phyloP scores from a whole-genome alignment of 257 asterid genomes.

The Linderniella brevidens region DNA sequence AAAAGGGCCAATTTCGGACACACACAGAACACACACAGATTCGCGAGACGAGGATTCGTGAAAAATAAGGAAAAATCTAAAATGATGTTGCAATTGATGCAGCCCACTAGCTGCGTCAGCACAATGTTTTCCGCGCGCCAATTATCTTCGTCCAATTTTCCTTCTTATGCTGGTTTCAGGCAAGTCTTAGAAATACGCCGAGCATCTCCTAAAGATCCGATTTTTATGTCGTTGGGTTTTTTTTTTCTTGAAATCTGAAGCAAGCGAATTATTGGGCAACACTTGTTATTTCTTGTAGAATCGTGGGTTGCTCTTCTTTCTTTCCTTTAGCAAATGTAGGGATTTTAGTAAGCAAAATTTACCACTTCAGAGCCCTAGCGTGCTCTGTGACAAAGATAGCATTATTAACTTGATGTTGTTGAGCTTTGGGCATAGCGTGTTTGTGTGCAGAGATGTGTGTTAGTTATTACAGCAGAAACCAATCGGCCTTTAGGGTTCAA shows the following conservation, averaged over 20 bases:
- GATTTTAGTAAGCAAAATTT: too few relatives aligned
- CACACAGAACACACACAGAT: not conserved
- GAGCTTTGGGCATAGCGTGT: too few relatives aligned
- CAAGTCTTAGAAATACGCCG: slow-evolving; percentile 7
- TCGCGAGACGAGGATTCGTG: not conserved
- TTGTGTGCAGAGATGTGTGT: not conserved
- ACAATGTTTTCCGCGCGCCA: slow-evolving; percentile 14
- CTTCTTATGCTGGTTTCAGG: slow-evolving; percentile 25
- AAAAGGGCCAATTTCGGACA: not conserved
- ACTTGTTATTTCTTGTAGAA: too few relatives aligned
- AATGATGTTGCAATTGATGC: slow-evolving; percentile 25
- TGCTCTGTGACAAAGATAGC: too few relatives aligned
- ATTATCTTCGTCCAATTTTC: slow-evolving; percentile 17
- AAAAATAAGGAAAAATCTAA: slow-evolving; percentile 12
- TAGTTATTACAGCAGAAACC: not conserved
- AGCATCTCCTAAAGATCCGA: not conserved
- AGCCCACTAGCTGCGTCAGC: slow-evolving; percentile 22
- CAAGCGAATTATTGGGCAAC: too few relatives aligned
- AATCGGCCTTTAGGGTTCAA: too few relatives aligned
- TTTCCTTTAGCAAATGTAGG: too few relatives aligned
- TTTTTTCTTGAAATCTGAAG: not conserved
- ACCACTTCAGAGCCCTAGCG: too few relatives aligned
- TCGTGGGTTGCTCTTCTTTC: too few relatives aligned
- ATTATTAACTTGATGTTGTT: too few relatives aligned
- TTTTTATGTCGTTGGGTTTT: not conserved